Conservation (phyloP, 441 rosid species). For the Croton laevigatus region DNA sequence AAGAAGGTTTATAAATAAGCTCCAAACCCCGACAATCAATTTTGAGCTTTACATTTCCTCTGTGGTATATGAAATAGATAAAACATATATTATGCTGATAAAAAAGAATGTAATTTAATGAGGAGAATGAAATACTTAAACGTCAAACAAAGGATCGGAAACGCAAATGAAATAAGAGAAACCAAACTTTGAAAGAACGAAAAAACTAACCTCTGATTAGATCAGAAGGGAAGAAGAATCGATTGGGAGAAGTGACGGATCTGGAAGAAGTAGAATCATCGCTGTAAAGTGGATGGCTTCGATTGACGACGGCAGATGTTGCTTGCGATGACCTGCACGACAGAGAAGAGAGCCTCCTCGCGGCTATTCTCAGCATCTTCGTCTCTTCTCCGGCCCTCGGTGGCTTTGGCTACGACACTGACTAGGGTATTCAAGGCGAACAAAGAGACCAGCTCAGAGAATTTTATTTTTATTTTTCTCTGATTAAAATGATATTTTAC, state of each 20-base stretch:
- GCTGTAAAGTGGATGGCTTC: constrained; percentile 23
- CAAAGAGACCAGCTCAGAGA: background rate
- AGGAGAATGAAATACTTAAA: background rate
- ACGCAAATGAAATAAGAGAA: background rate
- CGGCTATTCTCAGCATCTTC: constrained; percentile 69
- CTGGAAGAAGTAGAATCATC: constrained; percentile 28
- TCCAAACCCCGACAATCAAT: background rate
- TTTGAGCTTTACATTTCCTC: background rate
- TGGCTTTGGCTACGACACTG: background rate
- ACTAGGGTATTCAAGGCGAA: background rate
- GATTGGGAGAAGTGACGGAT: constrained; percentile 23
- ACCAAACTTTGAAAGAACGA: background rate
- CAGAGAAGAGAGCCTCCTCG: constrained; percentile 59
- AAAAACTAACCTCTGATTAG: constrained; percentile 39
- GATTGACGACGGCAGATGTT: constrained; percentile 37
- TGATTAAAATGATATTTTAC: no score
- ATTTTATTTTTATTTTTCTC: background rate
- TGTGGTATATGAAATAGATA: background rate
- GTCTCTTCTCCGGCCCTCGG: background rate
- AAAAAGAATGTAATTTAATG: background rate
- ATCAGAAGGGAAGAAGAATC: constrained; percentile 26
- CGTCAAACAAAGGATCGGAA: background rate
- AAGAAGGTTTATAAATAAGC: background rate
- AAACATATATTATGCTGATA: background rate
- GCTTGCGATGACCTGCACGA: constrained; percentile 42